These are phyloP conservation scores for Bretschneidera sinensis DNA, from an alignment of 345 rosid genomes.

Conservation along the genomic window DNA sequence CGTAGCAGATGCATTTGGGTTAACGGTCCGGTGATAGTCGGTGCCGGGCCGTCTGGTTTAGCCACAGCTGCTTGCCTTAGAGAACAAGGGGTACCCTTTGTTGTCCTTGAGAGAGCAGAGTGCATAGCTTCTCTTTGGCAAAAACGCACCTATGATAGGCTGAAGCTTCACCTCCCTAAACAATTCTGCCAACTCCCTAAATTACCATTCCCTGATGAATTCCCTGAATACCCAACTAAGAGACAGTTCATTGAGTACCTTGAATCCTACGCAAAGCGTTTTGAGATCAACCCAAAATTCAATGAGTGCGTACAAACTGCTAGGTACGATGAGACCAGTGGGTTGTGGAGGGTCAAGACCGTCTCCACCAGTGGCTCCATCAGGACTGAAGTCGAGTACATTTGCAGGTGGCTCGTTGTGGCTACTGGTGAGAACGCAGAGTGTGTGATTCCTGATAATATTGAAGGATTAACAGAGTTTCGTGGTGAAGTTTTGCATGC, in stretches of 20 bases:
- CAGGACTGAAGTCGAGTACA: constrained; percentile 64
- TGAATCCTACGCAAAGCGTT: constrained; percentile 55
- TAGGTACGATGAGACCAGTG: constrained; percentile 68
- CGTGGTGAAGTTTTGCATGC: constrained; percentile 71
- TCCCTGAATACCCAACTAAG: constrained; percentile 70
- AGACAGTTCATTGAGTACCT: constrained; percentile 69
- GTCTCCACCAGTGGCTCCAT: constrained; percentile 32
- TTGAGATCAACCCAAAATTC: constrained; percentile 70
- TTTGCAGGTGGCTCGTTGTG: constrained; percentile 91
- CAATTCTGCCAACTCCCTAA: constrained; percentile 83
- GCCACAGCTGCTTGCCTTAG: constrained; percentile 80
- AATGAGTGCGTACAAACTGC: constrained; percentile 84
- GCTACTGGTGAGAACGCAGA: constrained; percentile 97
- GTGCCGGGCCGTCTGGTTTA: constrained; percentile 85
- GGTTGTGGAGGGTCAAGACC: constrained; percentile 77
- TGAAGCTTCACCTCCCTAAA: constrained; percentile 79
- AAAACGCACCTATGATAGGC: constrained; percentile 71
- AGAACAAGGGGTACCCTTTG: constrained; percentile 65
- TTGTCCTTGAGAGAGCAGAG: constrained; percentile 71
- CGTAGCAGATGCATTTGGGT: constrained; percentile 57
- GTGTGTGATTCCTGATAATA: constrained; percentile 51
- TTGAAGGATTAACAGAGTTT: constrained; percentile 65
- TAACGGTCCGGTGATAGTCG: constrained; percentile 73
- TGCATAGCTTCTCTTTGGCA: constrained; percentile 91
- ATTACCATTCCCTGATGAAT: constrained; percentile 67